Base-by-base conservation (phyloP, 768 basidiomycete genomes). In the Favolaschia claudopus region DNA sequence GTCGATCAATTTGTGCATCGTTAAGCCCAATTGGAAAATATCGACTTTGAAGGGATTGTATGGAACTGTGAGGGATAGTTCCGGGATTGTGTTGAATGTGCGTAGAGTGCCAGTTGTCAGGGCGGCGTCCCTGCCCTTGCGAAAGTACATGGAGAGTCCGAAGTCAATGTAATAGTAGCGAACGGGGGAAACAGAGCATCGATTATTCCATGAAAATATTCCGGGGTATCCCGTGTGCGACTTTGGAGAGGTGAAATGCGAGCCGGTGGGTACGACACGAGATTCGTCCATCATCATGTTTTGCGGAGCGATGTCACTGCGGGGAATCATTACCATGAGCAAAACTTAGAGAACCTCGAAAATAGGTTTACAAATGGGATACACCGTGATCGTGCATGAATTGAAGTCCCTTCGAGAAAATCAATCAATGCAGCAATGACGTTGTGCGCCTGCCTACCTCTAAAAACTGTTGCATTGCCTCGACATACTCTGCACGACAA, bases 31-130 rank as follows among this genome's bases (percentile, higher is more conserved):
- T 33, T 54, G 52, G 52, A 10, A 54, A 22, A 54, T 44, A 42
- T 54, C 52, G 20, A 54, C 52, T 28, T 33, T 31, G 52, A 54
- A 54, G 28, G 52, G 52, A 22, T 54, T 25, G 39, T 54, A 54
- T 7, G 52, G 52, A 2, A 15, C 32, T 7, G 29, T 54, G 7
- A 12, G 25, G 12, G 52, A 54, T 20, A 54, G 31, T 17, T 54
- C 52, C 12, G 52, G 52, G 28, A 54, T 54, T 20, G 19, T 44
- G 14, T 4, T 20, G 32, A 54, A 54, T 9, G 29, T 54, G 15
- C 52, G 52, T n/a, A 54, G 52, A 2, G 17, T 22, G 40, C 42
- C 52, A 22, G 15, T 34, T 1, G 40, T 44, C 9, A 5, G 13
- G 7, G 52, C 52, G 6, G 52, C 24, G 39, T 37, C 29, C 17